These are phyloP conservation scores for Zarea fungicola DNA, from an alignment of 2,329 filamentous ascomycete genomes.

Conservation along the genomic window DNA sequence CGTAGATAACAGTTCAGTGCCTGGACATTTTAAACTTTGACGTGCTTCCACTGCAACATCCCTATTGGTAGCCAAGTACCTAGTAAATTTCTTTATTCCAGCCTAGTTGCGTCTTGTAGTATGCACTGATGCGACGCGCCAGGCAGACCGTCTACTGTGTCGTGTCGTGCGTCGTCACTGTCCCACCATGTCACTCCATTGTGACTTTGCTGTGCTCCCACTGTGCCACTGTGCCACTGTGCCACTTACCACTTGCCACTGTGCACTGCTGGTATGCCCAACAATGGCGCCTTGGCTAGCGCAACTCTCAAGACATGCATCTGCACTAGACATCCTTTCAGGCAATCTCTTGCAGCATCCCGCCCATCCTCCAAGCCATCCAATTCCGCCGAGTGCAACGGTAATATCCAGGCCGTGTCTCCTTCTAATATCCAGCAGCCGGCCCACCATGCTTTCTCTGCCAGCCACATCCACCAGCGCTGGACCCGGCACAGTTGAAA, in stretches of 20 bases:
- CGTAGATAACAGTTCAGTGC: background rate
- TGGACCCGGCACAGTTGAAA: no score
- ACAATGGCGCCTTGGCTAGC: background rate
- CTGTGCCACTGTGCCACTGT: background rate
- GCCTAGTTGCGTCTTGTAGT: no score
- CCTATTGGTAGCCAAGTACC: background rate
- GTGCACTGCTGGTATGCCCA: no score
- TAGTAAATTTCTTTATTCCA: no score
- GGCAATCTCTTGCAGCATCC: background rate
- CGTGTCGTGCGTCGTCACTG: no score
- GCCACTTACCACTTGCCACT: background rate
- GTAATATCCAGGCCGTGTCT: background rate
- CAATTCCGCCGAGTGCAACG: background rate
- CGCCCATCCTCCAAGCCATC: background rate
- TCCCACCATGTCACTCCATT: no score
- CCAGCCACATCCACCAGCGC: no score
- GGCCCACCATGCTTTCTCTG: no score
- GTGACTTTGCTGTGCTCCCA: background rate
- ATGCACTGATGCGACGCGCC: no score
- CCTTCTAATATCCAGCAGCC: no score
- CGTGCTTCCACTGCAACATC: background rate
- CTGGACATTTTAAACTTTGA: background rate
- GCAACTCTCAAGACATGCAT: conserved; percentile 2
- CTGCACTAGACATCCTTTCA: background rate
- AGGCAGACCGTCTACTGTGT: no score